Percentiles rank a stretch among this genome's conserved stretches.
These are phyloP conservation scores for Blastomyces emzantsi DNA, from an alignment of 2,329 filamentous ascomycete species.

Conservation along the genomic window DNA sequence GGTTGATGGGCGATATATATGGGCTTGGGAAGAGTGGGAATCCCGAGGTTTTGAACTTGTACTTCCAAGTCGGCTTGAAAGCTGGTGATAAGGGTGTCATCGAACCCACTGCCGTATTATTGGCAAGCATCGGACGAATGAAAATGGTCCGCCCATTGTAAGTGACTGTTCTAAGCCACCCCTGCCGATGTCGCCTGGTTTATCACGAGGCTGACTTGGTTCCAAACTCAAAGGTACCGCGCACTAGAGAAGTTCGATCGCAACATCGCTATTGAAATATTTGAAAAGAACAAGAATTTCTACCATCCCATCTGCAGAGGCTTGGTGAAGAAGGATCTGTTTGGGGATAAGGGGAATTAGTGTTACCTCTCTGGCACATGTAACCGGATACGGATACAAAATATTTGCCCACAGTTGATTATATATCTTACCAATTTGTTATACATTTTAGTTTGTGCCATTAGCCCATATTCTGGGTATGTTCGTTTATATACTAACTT, in stretches of 20 bases:
- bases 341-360: constrained; percentile 30
- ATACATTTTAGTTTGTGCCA: background rate
- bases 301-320: constrained; percentile 89
- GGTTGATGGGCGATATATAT: constrained; percentile 66
- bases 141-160: constrained; percentile 89
- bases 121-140: constrained; percentile 84
- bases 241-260: constrained; percentile 65
- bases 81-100: constrained; percentile 63
- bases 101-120: constrained; percentile 59
- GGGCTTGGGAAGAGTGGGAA: constrained; percentile 66
- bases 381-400: background rate
- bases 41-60: constrained; percentile 74
- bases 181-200: background rate
- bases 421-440: background rate
- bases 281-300: constrained; percentile 79
- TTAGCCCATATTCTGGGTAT: background rate
- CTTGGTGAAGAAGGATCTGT: constrained; percentile 80
- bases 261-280: constrained; percentile 67
- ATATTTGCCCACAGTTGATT: background rate
- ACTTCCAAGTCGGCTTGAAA: constrained; percentile 68
- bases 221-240: constrained; percentile 41
- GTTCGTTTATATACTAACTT: background rate
- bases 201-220: background rate
- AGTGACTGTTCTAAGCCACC: constrained; percentile 15
- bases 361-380: background rate